Percentiles rank a stretch among this genome's conserved stretches.
These are phyloP conservation scores for Gloeophyllum trabeum DNA, from an alignment of 768 basidiomycete species.

Conservation along the genomic window DNA sequence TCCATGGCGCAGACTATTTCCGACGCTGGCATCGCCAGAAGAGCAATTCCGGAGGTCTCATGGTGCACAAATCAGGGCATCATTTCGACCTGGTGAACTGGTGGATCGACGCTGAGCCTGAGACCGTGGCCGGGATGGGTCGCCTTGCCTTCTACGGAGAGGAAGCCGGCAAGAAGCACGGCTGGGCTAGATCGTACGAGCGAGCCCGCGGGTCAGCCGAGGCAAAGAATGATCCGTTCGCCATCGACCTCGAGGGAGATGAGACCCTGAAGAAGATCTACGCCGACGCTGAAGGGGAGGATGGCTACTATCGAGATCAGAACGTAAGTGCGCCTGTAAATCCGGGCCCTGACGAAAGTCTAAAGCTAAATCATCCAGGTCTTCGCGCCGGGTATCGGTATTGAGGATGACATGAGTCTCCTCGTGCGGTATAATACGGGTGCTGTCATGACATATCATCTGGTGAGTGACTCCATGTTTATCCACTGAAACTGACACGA, in stretches of 20 bases:
- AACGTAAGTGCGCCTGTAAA: slow-evolving; percentile 20
- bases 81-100: slow-evolving; percentile 45
- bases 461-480: slow-evolving; percentile 24
- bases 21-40: slow-evolving; percentile 39
- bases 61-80: slow-evolving; percentile 34
- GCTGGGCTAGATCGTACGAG: slow-evolving; percentile 35
- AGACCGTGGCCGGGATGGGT: slow-evolving; percentile 34
- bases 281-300: slow-evolving; percentile 32
- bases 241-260: slow-evolving; percentile 33
- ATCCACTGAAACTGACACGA: too few species aligned
- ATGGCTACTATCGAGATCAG: slow-evolving; percentile 39
- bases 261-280: slow-evolving; percentile 31
- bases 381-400: slow-evolving; percentile 28
- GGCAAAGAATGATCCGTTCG: slow-evolving; percentile 36
- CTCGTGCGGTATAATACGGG: slow-evolving; percentile 35
- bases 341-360: background rate
- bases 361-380: slow-evolving; percentile 21
- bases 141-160: slow-evolving; percentile 35
- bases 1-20: slow-evolving; percentile 42
- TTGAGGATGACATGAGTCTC: slow-evolving; percentile 42
- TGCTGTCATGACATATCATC: slow-evolving; percentile 40
- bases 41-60: slow-evolving; percentile 29
- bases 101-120: slow-evolving; percentile 37
- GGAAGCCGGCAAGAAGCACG: slow-evolving; percentile 30
- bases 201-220: slow-evolving; percentile 28